Percentiles rank a stretch among this genome's conserved stretches.
These are phyloP conservation scores for Melaleuca alternifolia DNA, from an alignment of 345 rosid genomes.

Conservation along the genomic window DNA sequence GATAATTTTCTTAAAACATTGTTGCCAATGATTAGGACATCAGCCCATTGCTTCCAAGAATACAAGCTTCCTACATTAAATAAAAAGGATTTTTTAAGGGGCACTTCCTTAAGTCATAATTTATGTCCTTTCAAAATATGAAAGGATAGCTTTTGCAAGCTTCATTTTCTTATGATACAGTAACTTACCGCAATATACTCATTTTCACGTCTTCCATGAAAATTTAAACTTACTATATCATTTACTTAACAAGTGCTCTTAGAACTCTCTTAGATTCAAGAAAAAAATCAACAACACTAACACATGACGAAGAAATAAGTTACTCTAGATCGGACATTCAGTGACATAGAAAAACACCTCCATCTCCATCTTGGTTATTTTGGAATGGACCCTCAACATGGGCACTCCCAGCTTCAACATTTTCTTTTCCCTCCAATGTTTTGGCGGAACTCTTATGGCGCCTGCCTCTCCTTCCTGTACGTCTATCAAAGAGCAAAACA, in stretches of 20 bases:
- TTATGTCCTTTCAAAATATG: not conserved
- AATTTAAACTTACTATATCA: not conserved
- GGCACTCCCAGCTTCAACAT: constrained; percentile 20
- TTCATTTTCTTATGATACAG: not conserved
- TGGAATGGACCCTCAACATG: constrained; percentile 6
- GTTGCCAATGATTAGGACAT: not conserved
- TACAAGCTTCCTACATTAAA: not conserved
- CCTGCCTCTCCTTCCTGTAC: constrained; percentile 62
- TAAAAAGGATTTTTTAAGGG: not conserved
- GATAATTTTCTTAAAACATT: not conserved
- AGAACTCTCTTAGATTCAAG: not conserved
- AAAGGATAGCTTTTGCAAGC: not conserved
- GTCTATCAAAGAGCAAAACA: constrained; percentile 31
- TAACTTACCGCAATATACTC: not conserved
- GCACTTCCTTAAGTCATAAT: not conserved
- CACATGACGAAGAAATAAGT: not conserved
- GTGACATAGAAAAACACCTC: constrained; percentile 20
- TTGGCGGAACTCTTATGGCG: constrained; percentile 59
- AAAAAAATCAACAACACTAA: not conserved
- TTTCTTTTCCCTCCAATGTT: constrained; percentile 47
- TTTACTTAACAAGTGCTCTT: not conserved
- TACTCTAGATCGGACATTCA: not conserved
- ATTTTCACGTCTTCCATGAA: not conserved
- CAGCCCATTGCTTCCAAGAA: not conserved
- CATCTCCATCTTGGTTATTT: constrained; percentile 3